Conservation (phyloP, 192 early-diverging fungal genomes). For the Coemansia asiatica region DNA sequence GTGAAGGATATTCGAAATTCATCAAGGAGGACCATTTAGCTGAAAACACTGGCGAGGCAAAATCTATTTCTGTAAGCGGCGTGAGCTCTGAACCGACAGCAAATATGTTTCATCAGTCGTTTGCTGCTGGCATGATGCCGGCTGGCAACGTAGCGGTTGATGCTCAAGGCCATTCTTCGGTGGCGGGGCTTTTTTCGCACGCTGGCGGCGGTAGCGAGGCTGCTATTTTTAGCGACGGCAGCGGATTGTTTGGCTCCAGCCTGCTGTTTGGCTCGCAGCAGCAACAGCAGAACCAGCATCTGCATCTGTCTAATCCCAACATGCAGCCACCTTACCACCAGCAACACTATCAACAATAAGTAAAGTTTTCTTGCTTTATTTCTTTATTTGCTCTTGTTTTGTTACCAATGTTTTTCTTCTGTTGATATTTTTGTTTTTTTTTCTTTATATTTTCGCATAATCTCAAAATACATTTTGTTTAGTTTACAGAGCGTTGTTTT, state of each 20-base stretch:
- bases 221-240: constrained; percentile 2
- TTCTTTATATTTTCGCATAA: constrained; percentile 6
- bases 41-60: constrained; percentile 5
- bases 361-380: not conserved
- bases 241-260: constrained; percentile 2
- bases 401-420: constrained; percentile 2
- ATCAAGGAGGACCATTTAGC: constrained; percentile 42
- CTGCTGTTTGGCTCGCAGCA: constrained; percentile 1
- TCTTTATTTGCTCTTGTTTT: not conserved
- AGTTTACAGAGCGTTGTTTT: not conserved
- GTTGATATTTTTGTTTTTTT: constrained; percentile 4
- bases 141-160: not conserved
- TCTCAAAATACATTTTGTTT: not conserved
- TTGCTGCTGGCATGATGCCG: not conserved
- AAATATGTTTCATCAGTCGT: constrained; percentile 3
- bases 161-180: not conserved
- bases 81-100: no score
- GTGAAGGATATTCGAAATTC: constrained; percentile 45
- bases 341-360: not conserved
- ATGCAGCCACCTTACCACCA: not conserved
- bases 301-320: not conserved
- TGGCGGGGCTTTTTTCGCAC: constrained; percentile 6
- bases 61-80: not conserved
- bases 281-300: not conserved
- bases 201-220: not conserved